Conservation (phyloP, 176 grass and related monocot genomes). For the Leersia perrieri region DNA sequence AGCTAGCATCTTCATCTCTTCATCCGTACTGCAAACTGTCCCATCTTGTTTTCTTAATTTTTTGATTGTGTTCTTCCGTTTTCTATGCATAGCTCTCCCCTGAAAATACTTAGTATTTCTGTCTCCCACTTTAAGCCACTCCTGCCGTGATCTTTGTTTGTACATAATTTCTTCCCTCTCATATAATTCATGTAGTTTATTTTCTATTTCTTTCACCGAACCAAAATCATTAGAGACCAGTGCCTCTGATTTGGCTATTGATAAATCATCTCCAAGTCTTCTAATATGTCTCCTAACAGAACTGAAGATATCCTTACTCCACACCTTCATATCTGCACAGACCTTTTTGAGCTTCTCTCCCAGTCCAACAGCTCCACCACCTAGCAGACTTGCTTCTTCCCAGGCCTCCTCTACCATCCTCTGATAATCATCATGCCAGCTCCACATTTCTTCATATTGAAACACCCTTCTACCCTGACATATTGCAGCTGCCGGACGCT, state of each 20-base stretch:
- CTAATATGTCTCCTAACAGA: neutral
- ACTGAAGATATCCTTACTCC: neutral
- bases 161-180: neutral
- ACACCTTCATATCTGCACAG: too few relatives aligned
- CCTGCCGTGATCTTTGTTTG: neutral
- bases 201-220: neutral
- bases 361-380: too few relatives aligned
- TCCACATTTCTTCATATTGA: neutral
- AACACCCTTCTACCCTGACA: neutral
- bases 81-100: neutral
- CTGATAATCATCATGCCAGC: neutral
- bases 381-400: neutral
- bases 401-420: neutral
- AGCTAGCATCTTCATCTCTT: neutral
- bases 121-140: neutral
- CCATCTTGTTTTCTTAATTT: fast-evolving
- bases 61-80: neutral
- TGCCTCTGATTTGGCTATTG: neutral
- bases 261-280: neutral
- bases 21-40: neutral
- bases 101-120: neutral
- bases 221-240: too few relatives aligned
- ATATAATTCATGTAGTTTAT: neutral
- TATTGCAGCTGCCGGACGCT: too few relatives aligned
- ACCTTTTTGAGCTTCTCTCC: too few relatives aligned